Evolutionary conservation across 2,329 filamentous ascomycete species (phyloP).

Genomic region (Penicillium psychrosexuale): DNA sequence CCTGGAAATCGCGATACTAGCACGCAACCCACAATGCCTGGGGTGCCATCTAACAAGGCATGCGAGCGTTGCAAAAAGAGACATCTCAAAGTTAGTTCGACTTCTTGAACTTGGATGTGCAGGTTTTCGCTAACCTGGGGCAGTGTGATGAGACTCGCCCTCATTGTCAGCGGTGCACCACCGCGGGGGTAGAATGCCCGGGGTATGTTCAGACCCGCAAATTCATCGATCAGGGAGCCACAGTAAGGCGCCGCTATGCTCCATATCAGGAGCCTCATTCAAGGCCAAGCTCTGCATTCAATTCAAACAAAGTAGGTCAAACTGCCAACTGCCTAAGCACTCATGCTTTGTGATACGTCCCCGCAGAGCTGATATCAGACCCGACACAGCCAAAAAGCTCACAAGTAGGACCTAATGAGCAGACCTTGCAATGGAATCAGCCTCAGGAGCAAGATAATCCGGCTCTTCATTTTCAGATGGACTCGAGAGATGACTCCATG

Average conservation of each 20-base stretch:
- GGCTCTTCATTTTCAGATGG: background rate
- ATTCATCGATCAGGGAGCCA: slow-evolving; percentile 44
- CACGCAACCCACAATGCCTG: slow-evolving; percentile 30
- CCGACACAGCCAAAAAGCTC: background rate
- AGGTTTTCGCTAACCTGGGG: background rate
- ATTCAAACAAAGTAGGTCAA: slow-evolving; percentile 6
- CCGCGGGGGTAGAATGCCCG: slow-evolving; percentile 39
- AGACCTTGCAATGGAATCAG: background rate
- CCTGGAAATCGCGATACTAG: background rate
- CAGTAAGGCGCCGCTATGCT: slow-evolving; percentile 40
- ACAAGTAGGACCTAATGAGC: background rate
- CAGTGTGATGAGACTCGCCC: slow-evolving; percentile 44
- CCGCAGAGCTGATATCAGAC: background rate
- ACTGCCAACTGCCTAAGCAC: background rate
- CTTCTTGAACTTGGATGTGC: background rate
- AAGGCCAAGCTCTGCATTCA: slow-evolving; percentile 1
- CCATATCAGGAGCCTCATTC: slow-evolving; percentile 33
- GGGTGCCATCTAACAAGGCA: slow-evolving; percentile 41
- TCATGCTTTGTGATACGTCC: slow-evolving; percentile 2
- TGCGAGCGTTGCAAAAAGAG: slow-evolving; percentile 42
- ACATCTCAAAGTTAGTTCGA: slow-evolving; percentile 35
- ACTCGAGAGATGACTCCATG: background rate
- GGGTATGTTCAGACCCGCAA: slow-evolving; percentile 46
- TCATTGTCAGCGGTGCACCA: slow-evolving; percentile 37
- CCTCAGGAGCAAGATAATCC: background rate